Percentiles rank a stretch among this genome's conserved stretches.
Evolutionary conservation across 1,284 basidiomycete species (phyloP).

Genomic region (Fomitopsis betulina): DNA sequence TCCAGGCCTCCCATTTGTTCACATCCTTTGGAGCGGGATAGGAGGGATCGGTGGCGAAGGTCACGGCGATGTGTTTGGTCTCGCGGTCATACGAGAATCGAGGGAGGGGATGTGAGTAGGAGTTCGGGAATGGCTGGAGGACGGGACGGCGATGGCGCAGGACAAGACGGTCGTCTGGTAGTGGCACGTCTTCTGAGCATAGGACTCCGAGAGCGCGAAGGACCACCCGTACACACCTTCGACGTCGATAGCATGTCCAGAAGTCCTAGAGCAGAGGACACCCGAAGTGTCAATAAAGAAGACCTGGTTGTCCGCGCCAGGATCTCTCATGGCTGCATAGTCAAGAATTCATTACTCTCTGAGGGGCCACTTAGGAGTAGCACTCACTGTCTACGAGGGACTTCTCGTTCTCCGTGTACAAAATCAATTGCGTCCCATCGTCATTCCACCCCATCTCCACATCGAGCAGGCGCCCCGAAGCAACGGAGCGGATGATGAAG

Average conservation of each 20-base stretch:
- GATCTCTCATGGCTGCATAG: constrained; percentile 55
- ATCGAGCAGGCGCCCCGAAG: constrained; percentile 58
- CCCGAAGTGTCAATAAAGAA: constrained; percentile 78
- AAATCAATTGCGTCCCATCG: constrained; percentile 60
- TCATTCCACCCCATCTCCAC: constrained; percentile 50
- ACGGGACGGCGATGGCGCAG: constrained; percentile 71
- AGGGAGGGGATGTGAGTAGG: constrained; percentile 71
- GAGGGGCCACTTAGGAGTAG: neutral
- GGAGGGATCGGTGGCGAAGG: constrained; percentile 58
- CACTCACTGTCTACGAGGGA: constrained; percentile 66
- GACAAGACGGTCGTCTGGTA: constrained; percentile 55
- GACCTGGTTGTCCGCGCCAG: constrained; percentile 73
- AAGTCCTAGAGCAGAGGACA: constrained; percentile 65
- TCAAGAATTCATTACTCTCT: neutral
- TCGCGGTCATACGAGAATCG: constrained; percentile 54
- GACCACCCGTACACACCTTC: constrained; percentile 42
- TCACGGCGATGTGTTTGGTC: constrained; percentile 55
- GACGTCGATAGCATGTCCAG: constrained; percentile 78
- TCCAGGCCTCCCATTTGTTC: constrained; percentile 42
- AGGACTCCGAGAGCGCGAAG: neutral
- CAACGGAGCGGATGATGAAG: constrained; percentile 65
- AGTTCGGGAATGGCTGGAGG: constrained; percentile 69
- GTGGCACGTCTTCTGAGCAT: neutral
- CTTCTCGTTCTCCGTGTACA: constrained; percentile 69
- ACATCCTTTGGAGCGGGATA: constrained; percentile 41